Conservation (phyloP, 1,284 basidiomycete genomes). For the Tilletia horrida region DNA sequence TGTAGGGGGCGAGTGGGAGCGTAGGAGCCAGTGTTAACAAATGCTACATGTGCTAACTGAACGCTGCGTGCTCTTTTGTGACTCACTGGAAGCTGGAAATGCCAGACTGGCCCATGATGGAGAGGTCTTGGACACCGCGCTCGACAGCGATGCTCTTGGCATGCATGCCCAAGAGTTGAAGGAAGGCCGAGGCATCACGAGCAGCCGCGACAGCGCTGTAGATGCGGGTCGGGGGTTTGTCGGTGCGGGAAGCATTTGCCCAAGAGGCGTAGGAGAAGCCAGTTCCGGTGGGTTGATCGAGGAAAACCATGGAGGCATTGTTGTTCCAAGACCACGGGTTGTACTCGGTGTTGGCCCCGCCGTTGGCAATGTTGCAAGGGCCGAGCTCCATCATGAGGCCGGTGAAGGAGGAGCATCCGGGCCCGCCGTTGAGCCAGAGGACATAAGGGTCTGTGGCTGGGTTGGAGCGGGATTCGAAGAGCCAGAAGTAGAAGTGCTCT, state of each 20-base stretch:
- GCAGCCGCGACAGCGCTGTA: slow-evolving; percentile 41
- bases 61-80: too few relatives aligned
- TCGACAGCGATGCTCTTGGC: slow-evolving; percentile 18
- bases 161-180: slow-evolving; percentile 49
- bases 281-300: slow-evolving; percentile 52
- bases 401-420: slow-evolving; percentile 19
- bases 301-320: slow-evolving; percentile 50
- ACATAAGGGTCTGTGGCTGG: slow-evolving; percentile 45
- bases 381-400: slow-evolving; percentile 53
- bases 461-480: slow-evolving; percentile 48
- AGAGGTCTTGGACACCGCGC: slow-evolving; percentile 28
- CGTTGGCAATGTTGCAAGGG: slow-evolving; percentile 45
- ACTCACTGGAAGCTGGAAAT: slow-evolving; percentile 35
- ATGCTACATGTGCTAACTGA: too few relatives aligned
- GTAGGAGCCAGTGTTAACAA: neutral
- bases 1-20: neutral
- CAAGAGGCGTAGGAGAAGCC: slow-evolving; percentile 53
- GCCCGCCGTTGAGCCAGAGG: slow-evolving; percentile 51
- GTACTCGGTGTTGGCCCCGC: slow-evolving; percentile 31
- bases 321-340: slow-evolving; percentile 50
- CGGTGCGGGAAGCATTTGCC: slow-evolving; percentile 37
- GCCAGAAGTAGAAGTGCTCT: slow-evolving; percentile 55
- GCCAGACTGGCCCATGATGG: slow-evolving; percentile 23
- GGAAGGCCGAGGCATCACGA: slow-evolving; percentile 47
- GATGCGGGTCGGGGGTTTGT: slow-evolving; percentile 43